phyloP scores from a whole-genome alignment of 441 rosid genomes.

The Mallotus japonicus region DNA sequence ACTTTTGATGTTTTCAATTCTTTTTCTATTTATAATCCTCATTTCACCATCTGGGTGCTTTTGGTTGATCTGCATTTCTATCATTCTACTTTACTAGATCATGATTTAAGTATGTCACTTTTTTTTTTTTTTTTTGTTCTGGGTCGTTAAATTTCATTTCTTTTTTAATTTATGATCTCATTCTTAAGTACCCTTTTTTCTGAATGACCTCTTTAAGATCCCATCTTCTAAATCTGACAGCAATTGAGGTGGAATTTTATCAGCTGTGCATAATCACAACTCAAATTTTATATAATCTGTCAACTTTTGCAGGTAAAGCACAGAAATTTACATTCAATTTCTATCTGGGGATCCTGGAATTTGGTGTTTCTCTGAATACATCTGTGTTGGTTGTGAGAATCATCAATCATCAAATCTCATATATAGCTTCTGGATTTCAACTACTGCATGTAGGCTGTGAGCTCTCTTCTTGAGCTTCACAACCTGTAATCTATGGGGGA shows the following conservation, averaged over 20 bases:
- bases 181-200: neutral
- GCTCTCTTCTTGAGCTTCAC: constrained; percentile 34
- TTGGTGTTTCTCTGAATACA: constrained; percentile 1
- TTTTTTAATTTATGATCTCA: neutral
- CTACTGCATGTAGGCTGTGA: constrained; percentile 37
- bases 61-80: neutral
- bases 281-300: neutral
- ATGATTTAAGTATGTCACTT: neutral
- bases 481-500: constrained; percentile 74
- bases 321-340: neutral
- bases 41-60: neutral
- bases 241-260: neutral
- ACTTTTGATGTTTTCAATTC: neutral
- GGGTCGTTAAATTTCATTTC: neutral
- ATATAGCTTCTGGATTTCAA: constrained; percentile 18
- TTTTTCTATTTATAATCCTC: neutral
- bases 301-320: constrained; percentile 5
- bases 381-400: constrained; percentile 1
- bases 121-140: neutral
- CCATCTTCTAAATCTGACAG: neutral
- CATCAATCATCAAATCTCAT: neutral
- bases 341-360: neutral
- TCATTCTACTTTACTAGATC: neutral
- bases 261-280: too few relatives aligned
- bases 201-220: neutral